A percentile compares a stretch with the other conserved stretches of the same genome.
Conservation (phyloP, 2,329 filamentous ascomycete species). For the Stagonosporopsis tanaceti region DNA sequence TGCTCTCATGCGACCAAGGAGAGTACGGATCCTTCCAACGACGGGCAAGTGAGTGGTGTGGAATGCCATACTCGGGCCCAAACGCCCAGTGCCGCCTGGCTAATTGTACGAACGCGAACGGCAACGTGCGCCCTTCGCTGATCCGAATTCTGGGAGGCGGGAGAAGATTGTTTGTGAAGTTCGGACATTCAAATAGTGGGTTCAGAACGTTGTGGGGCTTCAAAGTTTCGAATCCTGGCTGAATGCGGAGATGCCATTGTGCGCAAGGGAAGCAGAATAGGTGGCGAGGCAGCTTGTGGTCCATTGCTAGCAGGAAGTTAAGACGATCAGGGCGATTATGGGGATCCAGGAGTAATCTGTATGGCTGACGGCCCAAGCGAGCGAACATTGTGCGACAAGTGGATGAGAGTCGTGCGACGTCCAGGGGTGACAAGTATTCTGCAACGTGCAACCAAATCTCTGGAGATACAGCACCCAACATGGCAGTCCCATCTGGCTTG, state of each 20-base stretch:
- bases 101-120: slow-evolving; percentile 68
- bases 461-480: slow-evolving; percentile 31
- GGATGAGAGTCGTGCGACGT: slow-evolving; percentile 39
- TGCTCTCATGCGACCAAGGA: slow-evolving; percentile 63
- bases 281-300: slow-evolving; percentile 61
- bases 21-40: slow-evolving; percentile 62
- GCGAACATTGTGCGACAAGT: slow-evolving; percentile 40
- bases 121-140: slow-evolving; percentile 62
- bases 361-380: slow-evolving; percentile 34
- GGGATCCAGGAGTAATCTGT: slow-evolving; percentile 42
- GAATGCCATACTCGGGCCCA: slow-evolving; percentile 50
- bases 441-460: slow-evolving; percentile 39
- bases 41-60: slow-evolving; percentile 53
- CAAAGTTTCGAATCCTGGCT: slow-evolving; percentile 62
- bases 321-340: slow-evolving; percentile 57
- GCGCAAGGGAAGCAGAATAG: slow-evolving; percentile 67
- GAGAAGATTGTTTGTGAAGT: slow-evolving; percentile 58
- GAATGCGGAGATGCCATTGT: slow-evolving; percentile 62
- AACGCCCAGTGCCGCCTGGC: slow-evolving; percentile 59
- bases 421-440: slow-evolving; percentile 37
- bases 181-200: slow-evolving; percentile 65
- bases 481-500: slow-evolving; percentile 34
- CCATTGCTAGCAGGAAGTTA: slow-evolving; percentile 61
- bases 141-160: slow-evolving; percentile 60
- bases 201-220: slow-evolving; percentile 63